Evolutionary conservation across 2,329 filamentous ascomycete species (phyloP).

Genomic region (Epichloe sp.): DNA sequence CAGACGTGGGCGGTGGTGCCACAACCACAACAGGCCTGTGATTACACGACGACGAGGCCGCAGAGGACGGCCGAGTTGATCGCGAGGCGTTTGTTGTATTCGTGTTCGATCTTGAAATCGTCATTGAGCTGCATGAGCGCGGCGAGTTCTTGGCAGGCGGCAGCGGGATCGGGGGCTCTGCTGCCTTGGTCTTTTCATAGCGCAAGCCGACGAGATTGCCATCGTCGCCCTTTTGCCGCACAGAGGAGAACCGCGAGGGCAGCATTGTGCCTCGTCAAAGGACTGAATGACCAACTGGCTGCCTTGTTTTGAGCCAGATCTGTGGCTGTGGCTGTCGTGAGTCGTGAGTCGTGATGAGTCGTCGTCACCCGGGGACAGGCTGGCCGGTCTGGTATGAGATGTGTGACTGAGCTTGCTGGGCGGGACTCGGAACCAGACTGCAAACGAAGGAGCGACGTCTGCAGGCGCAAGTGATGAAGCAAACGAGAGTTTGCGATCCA

Average conservation of each 20-base stretch:
- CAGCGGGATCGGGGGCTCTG: constrained; percentile 43
- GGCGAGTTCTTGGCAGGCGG: constrained; percentile 24
- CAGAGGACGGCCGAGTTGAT: constrained; percentile 3
- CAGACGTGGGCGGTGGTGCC: constrained; percentile 13
- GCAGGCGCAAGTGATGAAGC: neutral
- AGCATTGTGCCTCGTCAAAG: constrained; percentile 11
- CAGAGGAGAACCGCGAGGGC: constrained; percentile 28
- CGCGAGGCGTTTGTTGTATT: constrained; percentile 5
- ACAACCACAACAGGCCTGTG: constrained; percentile 17
- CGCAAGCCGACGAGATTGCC: constrained; percentile 39
- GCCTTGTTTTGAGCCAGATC: too few species aligned
- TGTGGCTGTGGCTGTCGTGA: too few species aligned
- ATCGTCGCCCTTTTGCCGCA: constrained; percentile 34
- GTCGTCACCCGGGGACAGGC: too few species aligned
- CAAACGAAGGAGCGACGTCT: neutral
- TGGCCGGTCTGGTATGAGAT: too few species aligned
- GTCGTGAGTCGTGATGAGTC: too few species aligned
- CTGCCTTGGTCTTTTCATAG: constrained; percentile 47
- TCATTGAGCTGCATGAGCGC: constrained; percentile 8
- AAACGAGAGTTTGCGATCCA: neutral
- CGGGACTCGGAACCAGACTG: neutral
- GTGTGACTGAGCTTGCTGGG: neutral
- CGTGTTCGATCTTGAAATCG: constrained; percentile 12
- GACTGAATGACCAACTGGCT: too few species aligned
- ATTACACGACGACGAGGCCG: constrained; percentile 11